Evolutionary conservation across 441 rosid genomes (phyloP).

Genomic region (Jatropha podagrica): DNA sequence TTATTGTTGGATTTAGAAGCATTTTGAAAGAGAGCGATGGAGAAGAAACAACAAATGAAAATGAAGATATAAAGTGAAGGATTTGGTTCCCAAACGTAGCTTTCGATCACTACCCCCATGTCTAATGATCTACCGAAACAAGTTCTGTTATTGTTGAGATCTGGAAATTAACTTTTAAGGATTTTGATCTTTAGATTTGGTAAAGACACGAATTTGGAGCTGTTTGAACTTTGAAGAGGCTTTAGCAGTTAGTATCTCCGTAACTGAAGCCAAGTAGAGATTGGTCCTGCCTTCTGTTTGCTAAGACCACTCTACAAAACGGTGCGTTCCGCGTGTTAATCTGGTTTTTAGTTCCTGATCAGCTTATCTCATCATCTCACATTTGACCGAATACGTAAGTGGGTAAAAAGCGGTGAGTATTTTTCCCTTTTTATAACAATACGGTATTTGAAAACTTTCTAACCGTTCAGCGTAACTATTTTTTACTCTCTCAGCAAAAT

Average conservation of each 20-base stretch:
- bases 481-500: too few species aligned
- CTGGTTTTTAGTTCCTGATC: too few species aligned
- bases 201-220: background rate
- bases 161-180: background rate
- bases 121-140: background rate
- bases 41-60: slow-evolving; percentile 54
- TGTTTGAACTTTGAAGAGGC: background rate
- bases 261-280: too few species aligned
- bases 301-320: too few species aligned
- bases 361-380: too few species aligned
- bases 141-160: background rate
- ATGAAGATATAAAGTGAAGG: slow-evolving; percentile 52
- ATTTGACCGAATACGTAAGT: too few species aligned
- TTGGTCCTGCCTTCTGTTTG: too few species aligned
- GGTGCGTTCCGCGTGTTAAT: too few species aligned
- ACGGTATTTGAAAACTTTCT: too few species aligned
- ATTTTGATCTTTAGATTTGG: background rate
- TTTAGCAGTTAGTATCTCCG: background rate
- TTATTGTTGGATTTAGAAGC: slow-evolving; percentile 28
- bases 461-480: too few species aligned
- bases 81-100: slow-evolving; percentile 69
- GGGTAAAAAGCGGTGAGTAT: too few species aligned
- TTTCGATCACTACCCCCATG: slow-evolving; percentile 73
- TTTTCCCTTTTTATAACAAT: too few species aligned
- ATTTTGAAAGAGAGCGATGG: slow-evolving; percentile 51